phyloP scores from a whole-genome alignment of 225 moss, liverwort and hornwort species.

The Marchantia polymorpha region DNA sequence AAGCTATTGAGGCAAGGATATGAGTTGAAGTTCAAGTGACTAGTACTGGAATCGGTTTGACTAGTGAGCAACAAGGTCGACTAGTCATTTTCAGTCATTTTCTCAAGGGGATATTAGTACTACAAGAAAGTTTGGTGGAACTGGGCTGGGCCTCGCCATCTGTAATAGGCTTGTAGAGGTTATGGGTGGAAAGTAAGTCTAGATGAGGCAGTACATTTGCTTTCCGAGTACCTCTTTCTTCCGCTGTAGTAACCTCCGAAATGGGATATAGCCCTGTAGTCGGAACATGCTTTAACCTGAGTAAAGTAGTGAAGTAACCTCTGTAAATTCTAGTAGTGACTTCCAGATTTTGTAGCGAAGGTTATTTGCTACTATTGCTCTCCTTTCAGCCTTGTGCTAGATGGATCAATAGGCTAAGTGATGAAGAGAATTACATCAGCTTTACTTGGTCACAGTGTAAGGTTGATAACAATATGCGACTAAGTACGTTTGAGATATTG shows the following conservation, averaged over 20 bases:
- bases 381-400: too few relatives aligned
- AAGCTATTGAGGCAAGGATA: slow-evolving; percentile 35
- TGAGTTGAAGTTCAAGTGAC: slow-evolving; percentile 69
- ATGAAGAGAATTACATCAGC: too few relatives aligned
- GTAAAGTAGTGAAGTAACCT: too few relatives aligned
- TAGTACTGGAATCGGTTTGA: slow-evolving; percentile 73
- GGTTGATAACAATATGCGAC: too few relatives aligned
- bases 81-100: slow-evolving; percentile 83
- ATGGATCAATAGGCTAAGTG: too few relatives aligned
- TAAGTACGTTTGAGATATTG: too few relatives aligned
- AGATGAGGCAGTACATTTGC: slow-evolving; percentile 72
- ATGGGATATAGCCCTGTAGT: too few relatives aligned
- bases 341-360: too few relatives aligned
- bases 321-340: too few relatives aligned
- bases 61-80: slow-evolving; percentile 60
- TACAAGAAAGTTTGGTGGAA: slow-evolving; percentile 78
- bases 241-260: slow-evolving; percentile 19
- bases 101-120: slow-evolving; percentile 87
- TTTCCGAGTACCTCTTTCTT: slow-evolving; percentile 62
- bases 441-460: too few relatives aligned
- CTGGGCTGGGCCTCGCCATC: slow-evolving; percentile 81
- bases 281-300: too few relatives aligned
- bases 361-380: too few relatives aligned
- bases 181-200: slow-evolving; percentile 81
- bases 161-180: slow-evolving; percentile 76